phyloP scores from a whole-genome alignment of 768 basidiomycete species.

The Serendipita indica region DNA sequence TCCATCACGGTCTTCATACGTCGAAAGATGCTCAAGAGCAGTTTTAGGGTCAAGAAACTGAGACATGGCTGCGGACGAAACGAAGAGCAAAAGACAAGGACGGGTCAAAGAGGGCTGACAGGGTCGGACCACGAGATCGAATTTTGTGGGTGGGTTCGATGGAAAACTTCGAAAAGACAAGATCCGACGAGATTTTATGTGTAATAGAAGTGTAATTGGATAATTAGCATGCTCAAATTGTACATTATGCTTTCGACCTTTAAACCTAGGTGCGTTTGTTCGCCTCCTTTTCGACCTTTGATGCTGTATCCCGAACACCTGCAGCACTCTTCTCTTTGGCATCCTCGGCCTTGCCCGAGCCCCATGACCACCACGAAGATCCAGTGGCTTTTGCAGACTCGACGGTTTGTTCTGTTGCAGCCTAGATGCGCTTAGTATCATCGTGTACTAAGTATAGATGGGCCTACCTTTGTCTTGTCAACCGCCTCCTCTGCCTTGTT shows the following conservation, averaged over 20 bases:
- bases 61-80: no score
- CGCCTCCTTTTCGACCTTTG: slow-evolving; percentile 1
- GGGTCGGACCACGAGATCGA: no score
- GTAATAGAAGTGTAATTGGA: no score
- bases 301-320: background rate
- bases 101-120: no score
- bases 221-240: no score
- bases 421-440: background rate
- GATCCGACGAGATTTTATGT: no score
- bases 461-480: background rate
- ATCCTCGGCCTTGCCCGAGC: background rate
- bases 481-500: background rate
- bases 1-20: slow-evolving; percentile 64
- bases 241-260: no score
- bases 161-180: no score
- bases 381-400: background rate
- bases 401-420: background rate
- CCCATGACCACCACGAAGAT: background rate
- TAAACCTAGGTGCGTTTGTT: no score
- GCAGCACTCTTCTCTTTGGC: slow-evolving; percentile 2
- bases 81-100: no score
- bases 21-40: slow-evolving; percentile 61
- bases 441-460: background rate
- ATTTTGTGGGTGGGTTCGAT: no score
- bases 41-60: slow-evolving; percentile 46